A percentile compares a stretch with the other conserved stretches of the same genome.
Conservation (phyloP, 225 moss, liverwort and hornwort genomes). For the Sphagnum tenellum region DNA sequence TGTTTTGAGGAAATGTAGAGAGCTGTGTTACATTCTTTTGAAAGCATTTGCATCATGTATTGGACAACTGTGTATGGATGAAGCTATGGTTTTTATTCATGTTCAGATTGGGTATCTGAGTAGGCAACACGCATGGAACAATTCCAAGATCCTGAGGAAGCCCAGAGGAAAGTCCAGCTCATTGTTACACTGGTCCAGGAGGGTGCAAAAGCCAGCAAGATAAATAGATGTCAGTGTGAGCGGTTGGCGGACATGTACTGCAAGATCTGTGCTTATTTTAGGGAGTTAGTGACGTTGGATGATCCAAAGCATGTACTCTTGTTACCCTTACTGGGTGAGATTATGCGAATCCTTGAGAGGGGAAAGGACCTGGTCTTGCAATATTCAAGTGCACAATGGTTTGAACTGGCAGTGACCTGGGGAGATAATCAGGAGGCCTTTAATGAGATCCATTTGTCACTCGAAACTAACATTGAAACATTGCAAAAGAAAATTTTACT, state of each 20-base stretch:
- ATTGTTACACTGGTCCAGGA: neutral
- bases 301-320: neutral
- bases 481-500: neutral
- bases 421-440: neutral
- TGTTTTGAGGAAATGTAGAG: too few species aligned
- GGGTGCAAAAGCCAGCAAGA: neutral
- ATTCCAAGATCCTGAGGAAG: neutral
- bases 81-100: too few species aligned
- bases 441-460: neutral
- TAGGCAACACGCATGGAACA: too few species aligned
- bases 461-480: neutral
- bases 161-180: neutral
- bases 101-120: too few species aligned
- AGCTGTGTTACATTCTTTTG: too few species aligned
- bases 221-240: slow-evolving; percentile 5
- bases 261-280: slow-evolving; percentile 1
- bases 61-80: too few species aligned
- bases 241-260: neutral
- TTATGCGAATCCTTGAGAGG: neutral
- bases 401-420: neutral
- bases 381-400: neutral
- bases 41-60: too few species aligned
- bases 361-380: slow-evolving; percentile 1
- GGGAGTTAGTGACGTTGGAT: neutral
- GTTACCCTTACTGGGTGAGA: neutral